Evolutionary conservation across 1,139 yeast genomes (phyloP).

Genomic region (Yamadazyma mexicana): DNA sequence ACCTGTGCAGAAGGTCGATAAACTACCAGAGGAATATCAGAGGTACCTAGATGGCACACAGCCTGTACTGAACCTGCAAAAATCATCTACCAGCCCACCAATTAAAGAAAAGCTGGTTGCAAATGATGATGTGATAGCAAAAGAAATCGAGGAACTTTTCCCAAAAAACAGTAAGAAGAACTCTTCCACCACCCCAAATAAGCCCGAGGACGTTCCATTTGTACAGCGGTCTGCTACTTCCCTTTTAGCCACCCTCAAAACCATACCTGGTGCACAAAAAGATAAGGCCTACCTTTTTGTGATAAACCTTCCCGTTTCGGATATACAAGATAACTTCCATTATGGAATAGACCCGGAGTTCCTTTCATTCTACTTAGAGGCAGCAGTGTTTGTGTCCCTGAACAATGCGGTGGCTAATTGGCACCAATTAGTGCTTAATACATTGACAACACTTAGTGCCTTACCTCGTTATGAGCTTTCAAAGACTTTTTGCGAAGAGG

Average conservation of each 20-base stretch:
- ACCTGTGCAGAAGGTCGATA: constrained; percentile 45
- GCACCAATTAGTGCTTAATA: constrained; percentile 17
- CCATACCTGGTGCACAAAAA: constrained; percentile 28
- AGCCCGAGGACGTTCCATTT: constrained; percentile 10
- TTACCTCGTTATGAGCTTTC: constrained; percentile 28
- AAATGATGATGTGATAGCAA: constrained; percentile 7
- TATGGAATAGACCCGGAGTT: constrained; percentile 61
- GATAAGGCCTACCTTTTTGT: constrained; percentile 42
- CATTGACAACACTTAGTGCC: constrained; percentile 21
- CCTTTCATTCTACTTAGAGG: constrained; percentile 52
- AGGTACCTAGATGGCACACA: constrained; percentile 4
- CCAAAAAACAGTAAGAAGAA: neutral
- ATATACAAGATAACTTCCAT: constrained; percentile 36
- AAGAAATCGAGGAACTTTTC: constrained; percentile 14
- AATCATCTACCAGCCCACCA: neutral
- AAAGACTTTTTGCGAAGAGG: constrained; percentile 20
- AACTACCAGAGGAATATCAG: constrained; percentile 37
- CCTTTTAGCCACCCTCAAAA: constrained; percentile 26
- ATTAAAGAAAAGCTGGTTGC: constrained; percentile 3
- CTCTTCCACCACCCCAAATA: constrained; percentile 1
- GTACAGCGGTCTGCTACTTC: constrained; percentile 32
- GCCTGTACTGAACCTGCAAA: neutral
- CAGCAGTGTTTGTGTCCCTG: constrained; percentile 29
- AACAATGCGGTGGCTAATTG: constrained; percentile 18
- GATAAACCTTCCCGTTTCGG: constrained; percentile 27